phyloP scores from a whole-genome alignment of 129 eudicot species.

The Artemisia argyi region DNA sequence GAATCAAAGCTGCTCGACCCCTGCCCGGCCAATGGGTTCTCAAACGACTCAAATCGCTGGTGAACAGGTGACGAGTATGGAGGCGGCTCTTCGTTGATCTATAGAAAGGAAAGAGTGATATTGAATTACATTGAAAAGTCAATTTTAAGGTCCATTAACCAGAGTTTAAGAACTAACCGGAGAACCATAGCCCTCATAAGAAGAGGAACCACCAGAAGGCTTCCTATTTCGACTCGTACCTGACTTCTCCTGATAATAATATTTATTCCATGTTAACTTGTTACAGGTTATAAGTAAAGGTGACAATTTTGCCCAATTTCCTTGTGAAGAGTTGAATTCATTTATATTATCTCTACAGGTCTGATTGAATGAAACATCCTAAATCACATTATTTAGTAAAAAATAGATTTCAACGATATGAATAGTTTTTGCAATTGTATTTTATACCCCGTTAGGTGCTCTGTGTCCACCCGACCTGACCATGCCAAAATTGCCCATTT shows the following conservation, averaged over 20 bases:
- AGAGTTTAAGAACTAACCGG: conserved; percentile 47
- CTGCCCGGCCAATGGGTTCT: conserved; percentile 80
- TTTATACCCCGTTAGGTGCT: too few species aligned
- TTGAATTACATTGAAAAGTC: conserved; percentile 1
- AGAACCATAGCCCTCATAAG: conserved; percentile 65
- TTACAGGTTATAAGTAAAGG: neutral
- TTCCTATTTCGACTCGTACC: conserved; percentile 45
- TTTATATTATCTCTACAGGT: too few species aligned
- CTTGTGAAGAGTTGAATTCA: too few species aligned
- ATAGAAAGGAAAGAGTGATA: conserved; percentile 9
- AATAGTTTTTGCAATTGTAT: too few species aligned
- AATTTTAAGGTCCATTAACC: neutral
- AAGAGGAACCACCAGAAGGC: conserved; percentile 49
- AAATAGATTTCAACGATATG: too few species aligned
- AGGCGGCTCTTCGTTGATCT: conserved; percentile 95
- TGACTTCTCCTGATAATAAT: conserved; percentile 49
- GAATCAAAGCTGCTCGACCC: conserved; percentile 74
- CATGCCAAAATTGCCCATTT: too few species aligned
- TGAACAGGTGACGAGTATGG: conserved; percentile 75
- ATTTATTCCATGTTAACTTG: neutral
- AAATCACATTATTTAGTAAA: too few species aligned
- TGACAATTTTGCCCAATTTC: neutral
- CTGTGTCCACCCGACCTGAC: neutral
- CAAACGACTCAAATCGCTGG: conserved; percentile 84
- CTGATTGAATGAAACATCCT: too few species aligned